Evolutionary conservation across 1,284 basidiomycete genomes (phyloP).

Genomic region (Irpex sp.): DNA sequence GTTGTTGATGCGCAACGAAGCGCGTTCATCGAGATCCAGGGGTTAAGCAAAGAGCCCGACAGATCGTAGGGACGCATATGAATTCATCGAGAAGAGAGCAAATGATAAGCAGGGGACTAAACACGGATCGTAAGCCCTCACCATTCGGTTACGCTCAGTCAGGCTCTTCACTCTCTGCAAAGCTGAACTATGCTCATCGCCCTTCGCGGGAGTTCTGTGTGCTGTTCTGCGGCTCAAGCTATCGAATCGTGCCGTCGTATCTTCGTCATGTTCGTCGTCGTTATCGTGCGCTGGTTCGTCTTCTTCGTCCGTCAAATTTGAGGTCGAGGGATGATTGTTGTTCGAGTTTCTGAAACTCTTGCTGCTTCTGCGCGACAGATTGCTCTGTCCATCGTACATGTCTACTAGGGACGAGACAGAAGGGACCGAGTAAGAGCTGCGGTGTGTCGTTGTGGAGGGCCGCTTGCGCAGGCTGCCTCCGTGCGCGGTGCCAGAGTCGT

Average conservation of each 20-base stretch:
- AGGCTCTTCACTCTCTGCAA: conserved; percentile 66
- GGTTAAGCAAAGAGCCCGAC: not conserved
- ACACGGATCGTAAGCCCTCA: conserved; percentile 28
- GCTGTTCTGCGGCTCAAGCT: conserved; percentile 36
- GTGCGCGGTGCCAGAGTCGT: conserved; percentile 36
- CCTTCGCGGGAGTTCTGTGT: conserved; percentile 19
- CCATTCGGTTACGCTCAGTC: conserved; percentile 68
- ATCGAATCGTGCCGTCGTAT: conserved; percentile 58
- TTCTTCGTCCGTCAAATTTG: conserved; percentile 36
- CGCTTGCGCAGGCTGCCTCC: conserved; percentile 37
- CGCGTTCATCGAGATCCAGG: conserved; percentile 19
- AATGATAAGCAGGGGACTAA: not conserved
- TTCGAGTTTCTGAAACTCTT: conserved; percentile 21
- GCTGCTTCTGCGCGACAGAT: conserved; percentile 25
- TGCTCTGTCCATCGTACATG: conserved; percentile 32
- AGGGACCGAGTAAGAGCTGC: conserved; percentile 17
- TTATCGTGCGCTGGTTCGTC: conserved; percentile 26
- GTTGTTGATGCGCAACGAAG: not conserved
- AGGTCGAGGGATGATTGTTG: conserved; percentile 15
- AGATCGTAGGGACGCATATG: not conserved
- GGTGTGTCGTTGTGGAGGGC: conserved; percentile 23
- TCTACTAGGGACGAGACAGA: conserved; percentile 8
- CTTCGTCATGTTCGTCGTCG: conserved; percentile 45
- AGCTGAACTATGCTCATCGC: conserved; percentile 52
- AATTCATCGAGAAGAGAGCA: not conserved